phyloP scores from a whole-genome alignment of 139 green algal genomes.

The Ulvella scutata region DNA sequence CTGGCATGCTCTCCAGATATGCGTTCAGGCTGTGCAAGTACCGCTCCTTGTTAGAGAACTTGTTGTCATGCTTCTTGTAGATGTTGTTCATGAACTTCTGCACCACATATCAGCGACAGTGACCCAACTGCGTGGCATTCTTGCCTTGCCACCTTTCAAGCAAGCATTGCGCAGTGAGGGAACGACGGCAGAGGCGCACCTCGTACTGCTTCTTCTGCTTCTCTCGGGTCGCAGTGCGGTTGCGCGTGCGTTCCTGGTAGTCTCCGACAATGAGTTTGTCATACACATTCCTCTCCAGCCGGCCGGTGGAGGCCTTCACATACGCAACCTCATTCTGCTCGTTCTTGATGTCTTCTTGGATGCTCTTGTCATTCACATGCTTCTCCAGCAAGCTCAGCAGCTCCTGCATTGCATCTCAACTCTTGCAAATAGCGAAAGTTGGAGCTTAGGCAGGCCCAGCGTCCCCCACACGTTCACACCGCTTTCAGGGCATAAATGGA shows the following conservation, averaged over 20 bases:
- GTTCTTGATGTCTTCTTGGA: background rate
- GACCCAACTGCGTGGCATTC: background rate
- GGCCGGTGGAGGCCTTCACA: background rate
- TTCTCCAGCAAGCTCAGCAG: background rate
- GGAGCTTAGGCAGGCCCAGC: too few species aligned
- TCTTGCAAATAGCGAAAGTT: too few species aligned
- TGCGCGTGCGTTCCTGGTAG: background rate
- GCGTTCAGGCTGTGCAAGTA: slow-evolving; percentile 1
- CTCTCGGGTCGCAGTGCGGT: background rate
- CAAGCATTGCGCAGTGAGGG: background rate
- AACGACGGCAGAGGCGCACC: background rate
- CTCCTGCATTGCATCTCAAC: background rate
- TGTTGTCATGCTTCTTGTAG: slow-evolving; percentile 1
- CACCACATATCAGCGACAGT: background rate
- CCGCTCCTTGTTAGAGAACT: background rate
- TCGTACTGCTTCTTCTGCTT: background rate
- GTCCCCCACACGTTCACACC: too few species aligned
- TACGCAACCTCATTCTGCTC: background rate
- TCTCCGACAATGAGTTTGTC: background rate
- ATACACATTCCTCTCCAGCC: background rate
- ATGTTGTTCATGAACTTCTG: background rate
- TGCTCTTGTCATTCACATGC: background rate
- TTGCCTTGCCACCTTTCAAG: background rate
- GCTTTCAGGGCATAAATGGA: too few species aligned
- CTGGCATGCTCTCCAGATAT: background rate